Percentiles rank a stretch among this genome's conserved stretches.
These are phyloP conservation scores for Cucumis melo DNA, from an alignment of 306 rosid species.

Conservation along the genomic window DNA sequence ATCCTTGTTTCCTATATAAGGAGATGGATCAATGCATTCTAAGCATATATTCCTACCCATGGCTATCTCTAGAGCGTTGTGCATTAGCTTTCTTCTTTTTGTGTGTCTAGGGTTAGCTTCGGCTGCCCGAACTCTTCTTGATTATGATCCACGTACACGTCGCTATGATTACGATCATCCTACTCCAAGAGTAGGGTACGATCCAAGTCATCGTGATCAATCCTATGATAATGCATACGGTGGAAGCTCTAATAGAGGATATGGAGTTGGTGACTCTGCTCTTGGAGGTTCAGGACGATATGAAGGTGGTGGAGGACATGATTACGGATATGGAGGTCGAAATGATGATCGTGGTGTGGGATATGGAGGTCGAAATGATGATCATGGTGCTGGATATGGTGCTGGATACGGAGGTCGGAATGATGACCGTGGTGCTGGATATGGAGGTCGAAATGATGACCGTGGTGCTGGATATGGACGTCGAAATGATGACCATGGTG, in stretches of 20 bases:
- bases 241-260: constrained; percentile 6
- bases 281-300: constrained; percentile 24
- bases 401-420: background rate
- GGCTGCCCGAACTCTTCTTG: constrained; percentile 42
- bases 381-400: background rate
- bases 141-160: constrained; percentile 13
- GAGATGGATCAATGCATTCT: constrained; percentile 8
- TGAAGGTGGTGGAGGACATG: constrained; percentile 10
- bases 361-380: background rate
- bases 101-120: constrained; percentile 41
- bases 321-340: background rate
- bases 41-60: constrained; percentile 19
- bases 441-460: background rate
- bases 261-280: constrained; percentile 9
- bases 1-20: constrained; percentile 37
- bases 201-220: background rate
- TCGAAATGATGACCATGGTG: background rate
- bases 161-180: constrained; percentile 11
- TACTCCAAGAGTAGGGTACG: background rate
- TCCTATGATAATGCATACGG: background rate
- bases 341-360: background rate
- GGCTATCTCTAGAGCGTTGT: constrained; percentile 23
- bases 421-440: background rate
- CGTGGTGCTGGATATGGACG: background rate
- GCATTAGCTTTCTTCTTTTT: constrained; percentile 26